Base-by-base conservation (phyloP, 306 rosid genomes). In the Fragaria iinumae region DNA sequence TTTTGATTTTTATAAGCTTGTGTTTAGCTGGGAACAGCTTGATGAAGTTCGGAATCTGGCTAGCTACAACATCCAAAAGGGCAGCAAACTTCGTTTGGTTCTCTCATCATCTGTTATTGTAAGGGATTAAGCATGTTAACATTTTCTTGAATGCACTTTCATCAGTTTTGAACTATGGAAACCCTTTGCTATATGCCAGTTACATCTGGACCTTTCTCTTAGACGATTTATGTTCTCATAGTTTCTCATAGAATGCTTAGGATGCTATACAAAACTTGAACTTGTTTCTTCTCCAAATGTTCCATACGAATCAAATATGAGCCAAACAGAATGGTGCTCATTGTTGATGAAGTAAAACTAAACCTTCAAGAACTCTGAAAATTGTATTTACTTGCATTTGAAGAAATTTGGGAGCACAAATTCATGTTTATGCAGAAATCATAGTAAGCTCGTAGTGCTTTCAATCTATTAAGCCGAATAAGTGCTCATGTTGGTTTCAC, bases 41-140 rank as follows among this genome's bases (percentile, higher is more conserved):
- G 21, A 39, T 3, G 67, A 75, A 2, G 38, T 7, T 29, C 57
- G 47, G 17, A 20, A 48, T 39, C 67, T 80, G 18, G 74, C 48
- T 8, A 69, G 72, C 25, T 80, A 75, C 75, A 63, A 75, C 75
- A 64, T 80, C 7, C 57, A 9, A 2, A 39, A 75, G 59, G 67
- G 69, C 49, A 64, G 72, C 21, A 76, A 71, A n/a, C 64, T 76
- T 34, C 8, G 7, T 20, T 48, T 71, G 45, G 18, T 50, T 49
- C 43, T 34, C 69, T 64, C 44, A 32, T 16, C 69, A 16, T 64
- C 69, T 27, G 41, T 57, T 23, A 23, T 57, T 11, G 64, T 57
- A 57, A 57, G 34, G 64, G 64, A 57, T 23, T 57, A 10, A 9
- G 25, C 59, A 53, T 53, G 59, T 53, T 53, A 20, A 16, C 25